Evolutionary conservation across 164 flowering plant genomes (phyloP).

Genomic region (Buxus sempervirens): DNA sequence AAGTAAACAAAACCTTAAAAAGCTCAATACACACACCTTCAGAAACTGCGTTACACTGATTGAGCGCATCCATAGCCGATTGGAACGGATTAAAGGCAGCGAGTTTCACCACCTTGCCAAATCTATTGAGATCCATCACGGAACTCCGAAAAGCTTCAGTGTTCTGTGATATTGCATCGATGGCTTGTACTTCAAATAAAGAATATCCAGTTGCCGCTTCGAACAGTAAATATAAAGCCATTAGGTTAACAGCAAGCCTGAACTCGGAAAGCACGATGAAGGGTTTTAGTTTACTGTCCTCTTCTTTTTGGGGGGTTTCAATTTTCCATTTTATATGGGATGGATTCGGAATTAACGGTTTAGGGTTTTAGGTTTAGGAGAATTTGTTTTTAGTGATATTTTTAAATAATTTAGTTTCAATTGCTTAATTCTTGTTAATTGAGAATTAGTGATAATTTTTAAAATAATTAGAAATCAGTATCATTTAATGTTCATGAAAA

Average conservation of each 20-base stretch:
- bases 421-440: too few species aligned
- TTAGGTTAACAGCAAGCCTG: conserved; percentile 5
- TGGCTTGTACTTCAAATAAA: conserved; percentile 62
- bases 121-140: conserved; percentile 66
- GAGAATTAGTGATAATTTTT: too few species aligned
- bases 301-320: too few species aligned
- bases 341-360: too few species aligned
- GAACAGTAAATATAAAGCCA: conserved; percentile 61
- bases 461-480: too few species aligned
- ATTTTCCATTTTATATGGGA: too few species aligned
- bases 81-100: conserved; percentile 69
- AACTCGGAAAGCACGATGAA: neutral
- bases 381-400: too few species aligned
- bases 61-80: conserved; percentile 88
- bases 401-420: too few species aligned
- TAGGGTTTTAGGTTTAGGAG: too few species aligned
- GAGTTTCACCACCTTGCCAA: conserved; percentile 87
- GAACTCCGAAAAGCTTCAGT: conserved; percentile 79
- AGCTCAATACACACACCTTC: conserved; percentile 49
- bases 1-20: neutral
- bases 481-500: too few species aligned
- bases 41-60: conserved; percentile 80
- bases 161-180: conserved; percentile 90
- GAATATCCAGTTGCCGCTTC: conserved; percentile 79
- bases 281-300: too few species aligned